Percentiles rank a stretch among this genome's conserved stretches.
Conservation (phyloP, 225 moss, liverwort and hornwort species). For the Anthoceros angustus region DNA sequence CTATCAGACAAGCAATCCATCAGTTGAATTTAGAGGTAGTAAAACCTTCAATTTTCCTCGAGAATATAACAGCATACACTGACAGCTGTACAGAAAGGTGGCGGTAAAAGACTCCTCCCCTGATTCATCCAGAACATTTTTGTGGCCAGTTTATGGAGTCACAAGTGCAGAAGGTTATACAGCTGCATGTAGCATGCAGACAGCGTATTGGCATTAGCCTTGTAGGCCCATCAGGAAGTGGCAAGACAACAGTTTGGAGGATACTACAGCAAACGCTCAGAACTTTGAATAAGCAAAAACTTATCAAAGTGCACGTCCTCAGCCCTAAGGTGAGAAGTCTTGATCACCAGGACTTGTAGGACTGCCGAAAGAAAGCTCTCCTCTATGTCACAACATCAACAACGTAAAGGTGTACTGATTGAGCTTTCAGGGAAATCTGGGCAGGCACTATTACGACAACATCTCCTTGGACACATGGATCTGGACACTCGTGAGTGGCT, state of each 20-base stretch:
- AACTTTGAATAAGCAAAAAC: conserved; percentile 5
- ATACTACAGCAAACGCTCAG: conserved; percentile 14
- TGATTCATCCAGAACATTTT: too few species aligned
- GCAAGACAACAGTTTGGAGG: conserved; percentile 23
- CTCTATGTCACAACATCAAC: too few species aligned
- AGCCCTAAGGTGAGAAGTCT: conserved; percentile 16
- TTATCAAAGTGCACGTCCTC: conserved; percentile 18
- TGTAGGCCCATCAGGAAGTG: conserved; percentile 21
- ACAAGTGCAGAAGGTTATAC: conserved; percentile 20
- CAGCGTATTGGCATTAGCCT: conserved; percentile 19
- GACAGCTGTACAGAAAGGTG: neutral
- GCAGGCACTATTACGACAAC: conserved; percentile 20
- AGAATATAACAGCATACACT: neutral
- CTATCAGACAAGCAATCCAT: conserved; percentile 10
- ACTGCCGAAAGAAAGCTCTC: neutral
- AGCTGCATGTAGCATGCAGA: conserved; percentile 20
- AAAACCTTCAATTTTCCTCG: neutral
- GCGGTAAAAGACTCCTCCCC: neutral
- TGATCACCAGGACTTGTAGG: neutral
- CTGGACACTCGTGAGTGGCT: conserved; percentile 18
- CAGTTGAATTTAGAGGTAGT: conserved; percentile 17
- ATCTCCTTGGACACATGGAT: conserved; percentile 24
- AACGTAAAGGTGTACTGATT: too few species aligned
- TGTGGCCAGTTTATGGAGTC: conserved; percentile 12
- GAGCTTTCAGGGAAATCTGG: too few species aligned